Evolutionary conservation across 495 filamentous ascomycete genomes (phyloP), one percentile per base, ranked within the genome.

Genomic region (Xylaria grammica): DNA sequence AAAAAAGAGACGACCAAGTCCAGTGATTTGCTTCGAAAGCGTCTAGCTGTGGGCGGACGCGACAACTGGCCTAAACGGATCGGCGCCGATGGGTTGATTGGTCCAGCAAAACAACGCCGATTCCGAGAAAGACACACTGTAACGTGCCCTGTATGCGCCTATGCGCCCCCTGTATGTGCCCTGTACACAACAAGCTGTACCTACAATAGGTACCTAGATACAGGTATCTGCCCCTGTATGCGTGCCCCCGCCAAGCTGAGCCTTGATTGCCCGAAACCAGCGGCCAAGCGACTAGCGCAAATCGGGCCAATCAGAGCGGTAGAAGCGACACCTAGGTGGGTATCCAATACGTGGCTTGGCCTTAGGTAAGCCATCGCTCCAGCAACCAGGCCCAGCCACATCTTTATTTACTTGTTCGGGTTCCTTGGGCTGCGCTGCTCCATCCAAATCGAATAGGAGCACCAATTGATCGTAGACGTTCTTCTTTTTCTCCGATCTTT

Each of bases 381-480:
- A 60, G 69, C 72, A 74, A 74, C 72, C 34, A 34, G 20, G 45
- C 62, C 72, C 72, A 74, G 72, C 72, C 72, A 74, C 72, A 72
- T 70, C 63, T 72, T 72, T 74, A 72, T 74, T 74, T 72, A 74
- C 72, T 72, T 68, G 15, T 17, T 22, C 19, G 45, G 52, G 49
- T 53, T 30, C 32, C 53, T 58, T 50, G 62, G 62, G 62, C 53
- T 64, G 62, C 26, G 27, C 29, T 63, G 60, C 50, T 48, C 44
- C 49, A 57, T 45, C 42, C 19, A 72, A 72, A 66, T 45, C 67
- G 55, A 59, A 66, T 65, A 65, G 63, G 63, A 69, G 66, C 60
- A 40, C 69, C 69, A 67, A 72, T 72, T 66, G 60, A 44, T 58
- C 27, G 22, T n/a, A 17, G 26, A 44, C 38, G 19, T 20, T 32